Conservation (phyloP, 1,284 basidiomycete species). For the Sporisorium scitamineum region DNA sequence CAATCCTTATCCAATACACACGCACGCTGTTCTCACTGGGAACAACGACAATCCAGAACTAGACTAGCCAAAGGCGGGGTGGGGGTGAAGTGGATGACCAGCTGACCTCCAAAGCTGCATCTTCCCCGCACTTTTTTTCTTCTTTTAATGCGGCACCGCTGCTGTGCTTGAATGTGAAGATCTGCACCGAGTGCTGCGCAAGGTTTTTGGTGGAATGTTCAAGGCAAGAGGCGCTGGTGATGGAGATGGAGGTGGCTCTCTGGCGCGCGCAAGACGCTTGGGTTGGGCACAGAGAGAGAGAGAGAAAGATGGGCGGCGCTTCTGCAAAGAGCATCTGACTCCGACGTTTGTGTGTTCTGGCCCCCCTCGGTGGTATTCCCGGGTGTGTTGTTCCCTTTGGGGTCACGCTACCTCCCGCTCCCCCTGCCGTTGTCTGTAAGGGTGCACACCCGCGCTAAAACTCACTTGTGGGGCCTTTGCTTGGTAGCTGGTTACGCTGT, state of each 20-base stretch:
- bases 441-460: no score
- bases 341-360: background rate
- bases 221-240: no score
- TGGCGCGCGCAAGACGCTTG: no score
- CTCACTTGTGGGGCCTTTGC: no score
- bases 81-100: background rate
- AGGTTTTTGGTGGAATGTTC: no score
- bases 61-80: no score
- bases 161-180: no score
- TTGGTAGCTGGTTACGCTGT: background rate
- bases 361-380: background rate
- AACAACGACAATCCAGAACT: background rate
- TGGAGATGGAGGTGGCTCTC: no score
- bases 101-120: background rate
- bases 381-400: background rate
- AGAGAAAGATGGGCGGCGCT: no score
- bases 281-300: no score
- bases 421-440: background rate
- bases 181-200: no score
- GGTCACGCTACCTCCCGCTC: conserved; percentile 4
- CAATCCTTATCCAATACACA: no score
- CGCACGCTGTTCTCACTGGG: background rate
- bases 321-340: conserved; percentile 8
- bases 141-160: background rate
- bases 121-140: conserved; percentile 1